These are phyloP conservation scores for Pythium rishiriense DNA, from an alignment of 352 stramenopile genomes.

Conservation along the genomic window DNA sequence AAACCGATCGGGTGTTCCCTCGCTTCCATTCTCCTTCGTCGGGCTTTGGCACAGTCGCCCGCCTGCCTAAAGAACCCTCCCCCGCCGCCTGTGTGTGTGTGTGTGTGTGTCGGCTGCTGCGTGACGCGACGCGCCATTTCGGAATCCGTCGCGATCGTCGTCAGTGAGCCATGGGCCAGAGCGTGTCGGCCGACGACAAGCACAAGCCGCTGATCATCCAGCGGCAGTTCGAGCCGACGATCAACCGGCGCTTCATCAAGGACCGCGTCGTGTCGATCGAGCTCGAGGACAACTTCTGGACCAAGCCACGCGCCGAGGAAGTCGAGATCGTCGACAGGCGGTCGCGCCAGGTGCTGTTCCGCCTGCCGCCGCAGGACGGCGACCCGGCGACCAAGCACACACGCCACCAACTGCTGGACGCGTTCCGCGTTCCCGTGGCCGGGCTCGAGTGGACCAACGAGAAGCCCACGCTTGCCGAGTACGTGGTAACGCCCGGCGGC, in stretches of 20 bases:
- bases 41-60: too few species aligned
- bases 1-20: not conserved
- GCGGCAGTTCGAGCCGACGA: conserved; percentile 22
- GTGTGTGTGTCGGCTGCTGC: not conserved
- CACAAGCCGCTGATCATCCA: conserved; percentile 25
- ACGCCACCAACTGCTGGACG: conserved; percentile 20
- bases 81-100: not conserved
- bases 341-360: conserved; percentile 22
- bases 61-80: too few species aligned
- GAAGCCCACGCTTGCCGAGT: conserved; percentile 16
- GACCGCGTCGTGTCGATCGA: conserved; percentile 22
- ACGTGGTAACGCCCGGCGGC: conserved; percentile 17
- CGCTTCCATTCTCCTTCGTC: not conserved
- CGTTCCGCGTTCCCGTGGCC: conserved; percentile 22
- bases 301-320: conserved; percentile 15
- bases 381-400: conserved; percentile 15
- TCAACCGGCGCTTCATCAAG: conserved; percentile 24
- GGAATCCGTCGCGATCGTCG: not conserved
- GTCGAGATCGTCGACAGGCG: conserved; percentile 21
- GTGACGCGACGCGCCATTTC: not conserved
- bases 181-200: conserved; percentile 22
- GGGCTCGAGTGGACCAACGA: conserved; percentile 18
- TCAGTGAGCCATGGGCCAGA: conserved; percentile 13
- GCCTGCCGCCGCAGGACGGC: conserved; percentile 13
- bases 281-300: conserved; percentile 28